Evolutionary conservation across 2,329 filamentous ascomycete species (phyloP), one percentile per base, ranked within the genome.

Genomic region (Stagonosporopsis cucurbitacearum): DNA sequence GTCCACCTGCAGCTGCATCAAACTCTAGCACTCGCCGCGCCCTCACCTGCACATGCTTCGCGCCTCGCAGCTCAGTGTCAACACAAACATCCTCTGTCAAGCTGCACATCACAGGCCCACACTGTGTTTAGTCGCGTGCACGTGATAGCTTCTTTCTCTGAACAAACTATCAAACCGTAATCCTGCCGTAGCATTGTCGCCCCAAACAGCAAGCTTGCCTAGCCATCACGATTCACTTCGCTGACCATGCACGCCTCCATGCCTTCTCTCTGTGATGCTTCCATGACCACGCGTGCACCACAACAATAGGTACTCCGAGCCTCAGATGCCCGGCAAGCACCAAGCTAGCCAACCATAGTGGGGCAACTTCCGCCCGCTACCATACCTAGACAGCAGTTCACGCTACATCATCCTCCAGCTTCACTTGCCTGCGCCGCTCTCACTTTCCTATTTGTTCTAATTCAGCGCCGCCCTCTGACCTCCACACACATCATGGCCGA

Each of bases 401-500:
- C 32, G 20, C 47, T 35, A 50, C 53, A 42, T 56, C 47, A 51
- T 39, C 32, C 20, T 48, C 46, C 35, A 42, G 19, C 37, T 32
- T 51, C 53, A 39, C 47, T 46, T 30, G 19, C 36, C 36, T 50
- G 47, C 32, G 46, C 47, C 42, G 53, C 42, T 26, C 35, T 19
- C 57, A 41, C 35, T 37, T n/a, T 50, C 8, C 6, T 50, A 25
- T 15, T 46, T 37, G 4, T 28, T 41, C n/a, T 40, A 15, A 33
- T 25, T 44, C 17, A 28, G 20, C 40, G 51, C 46, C 45, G 22
- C 26, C 41, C 6, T 32, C 19, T 17, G 36, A 17, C 20, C 25
- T 12, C 25, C 39, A 43, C 33, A 54, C 45, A 30, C 50, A 46
- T 42, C 41, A 56, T 56, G 53, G 47, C 47, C 36, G 44, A 51